Conservation (phyloP, 345 rosid species). For the Reutealis trisperma region DNA sequence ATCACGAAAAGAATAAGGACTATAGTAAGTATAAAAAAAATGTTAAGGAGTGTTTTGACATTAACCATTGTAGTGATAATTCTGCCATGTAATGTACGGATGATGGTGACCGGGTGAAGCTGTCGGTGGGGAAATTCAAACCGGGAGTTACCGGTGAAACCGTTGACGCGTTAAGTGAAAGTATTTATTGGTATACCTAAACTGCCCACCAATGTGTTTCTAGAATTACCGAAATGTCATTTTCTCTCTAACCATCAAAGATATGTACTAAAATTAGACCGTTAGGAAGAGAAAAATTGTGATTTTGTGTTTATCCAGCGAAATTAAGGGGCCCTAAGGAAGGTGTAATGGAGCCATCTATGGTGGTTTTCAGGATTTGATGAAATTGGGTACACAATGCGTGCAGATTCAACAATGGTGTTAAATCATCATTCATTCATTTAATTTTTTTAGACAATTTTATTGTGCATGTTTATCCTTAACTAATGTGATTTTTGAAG, state of each 20-base stretch:
- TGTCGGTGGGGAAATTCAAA: constrained; percentile 39
- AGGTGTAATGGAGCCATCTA: constrained; percentile 9
- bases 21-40: too few species aligned
- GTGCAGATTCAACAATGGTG: constrained; percentile 4
- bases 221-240: constrained; percentile 15
- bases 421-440: too few species aligned
- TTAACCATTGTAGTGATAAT: too few species aligned
- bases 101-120: constrained; percentile 16
- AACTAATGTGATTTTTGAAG: too few species aligned
- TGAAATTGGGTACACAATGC: not conserved
- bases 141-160: constrained; percentile 36
- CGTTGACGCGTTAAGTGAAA: constrained; percentile 16
- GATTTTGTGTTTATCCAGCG: not conserved
- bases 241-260: not conserved
- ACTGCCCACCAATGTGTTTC: constrained; percentile 19
- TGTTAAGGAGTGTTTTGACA: not conserved
- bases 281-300: not conserved
- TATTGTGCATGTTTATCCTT: too few species aligned
- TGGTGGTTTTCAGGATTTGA: not conserved
- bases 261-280: not conserved
- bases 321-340: not conserved
- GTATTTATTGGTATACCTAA: constrained; percentile 28
- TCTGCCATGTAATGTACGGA: not conserved
- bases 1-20: too few species aligned
- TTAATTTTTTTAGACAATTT: too few species aligned